Evolutionary conservation across 306 rosid genomes (phyloP).

Genomic region (Prunus armeniaca): DNA sequence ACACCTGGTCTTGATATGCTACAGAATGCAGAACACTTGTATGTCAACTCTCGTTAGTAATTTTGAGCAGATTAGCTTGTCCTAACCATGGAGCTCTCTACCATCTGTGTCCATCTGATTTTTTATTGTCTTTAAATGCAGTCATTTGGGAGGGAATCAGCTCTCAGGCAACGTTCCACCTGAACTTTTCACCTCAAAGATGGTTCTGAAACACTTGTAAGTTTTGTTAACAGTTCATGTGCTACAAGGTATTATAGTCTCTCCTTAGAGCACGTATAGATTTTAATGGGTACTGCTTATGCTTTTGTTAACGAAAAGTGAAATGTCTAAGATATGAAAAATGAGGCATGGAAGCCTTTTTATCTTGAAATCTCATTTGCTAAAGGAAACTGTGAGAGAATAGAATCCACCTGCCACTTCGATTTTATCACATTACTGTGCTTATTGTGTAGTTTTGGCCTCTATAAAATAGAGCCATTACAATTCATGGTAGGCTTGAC

Average conservation of each 20-base stretch:
- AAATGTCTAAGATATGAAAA: neutral
- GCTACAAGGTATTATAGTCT: neutral
- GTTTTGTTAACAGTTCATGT: conserved; percentile 12
- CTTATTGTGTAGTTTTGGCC: too few species aligned
- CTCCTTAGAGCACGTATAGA: neutral
- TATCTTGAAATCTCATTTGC: neutral
- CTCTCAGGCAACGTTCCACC: conserved; percentile 57
- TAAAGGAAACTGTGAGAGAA: neutral
- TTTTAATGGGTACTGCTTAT: neutral
- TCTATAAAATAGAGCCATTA: too few species aligned
- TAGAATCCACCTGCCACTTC: too few species aligned
- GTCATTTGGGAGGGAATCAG: conserved; percentile 60
- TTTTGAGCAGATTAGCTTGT: neutral
- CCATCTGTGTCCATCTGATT: neutral
- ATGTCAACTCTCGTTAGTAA: conserved; percentile 6
- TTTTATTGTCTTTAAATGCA: conserved; percentile 26
- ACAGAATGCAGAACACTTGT: conserved; percentile 37
- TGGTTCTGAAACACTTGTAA: conserved; percentile 66
- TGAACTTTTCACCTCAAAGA: conserved; percentile 48
- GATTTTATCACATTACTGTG: too few species aligned
- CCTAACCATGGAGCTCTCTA: too few species aligned
- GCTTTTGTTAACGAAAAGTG: neutral
- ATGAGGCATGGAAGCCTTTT: neutral
- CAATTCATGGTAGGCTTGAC: too few species aligned
- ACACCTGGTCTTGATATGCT: conserved; percentile 37